phyloP scores from a whole-genome alignment of 1,139 yeast genomes.

The Pichia sp. region DNA sequence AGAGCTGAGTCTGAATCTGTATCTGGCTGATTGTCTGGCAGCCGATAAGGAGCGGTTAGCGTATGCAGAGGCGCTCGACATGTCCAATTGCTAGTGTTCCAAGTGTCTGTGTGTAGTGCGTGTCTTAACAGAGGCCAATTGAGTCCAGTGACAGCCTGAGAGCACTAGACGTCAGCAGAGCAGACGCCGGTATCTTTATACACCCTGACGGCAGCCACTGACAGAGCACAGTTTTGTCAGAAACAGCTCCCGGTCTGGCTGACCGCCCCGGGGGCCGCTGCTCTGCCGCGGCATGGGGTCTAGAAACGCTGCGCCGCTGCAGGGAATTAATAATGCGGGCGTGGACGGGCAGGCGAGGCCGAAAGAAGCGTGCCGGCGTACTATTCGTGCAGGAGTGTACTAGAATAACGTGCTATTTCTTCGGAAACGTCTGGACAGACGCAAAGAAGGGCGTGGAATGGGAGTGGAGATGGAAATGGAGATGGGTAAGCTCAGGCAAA shows the following conservation, averaged over 20 bases:
- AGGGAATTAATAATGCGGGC: not conserved
- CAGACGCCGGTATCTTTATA: not conserved
- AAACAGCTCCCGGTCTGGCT: not conserved
- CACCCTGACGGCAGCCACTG: not conserved
- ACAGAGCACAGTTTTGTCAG: not conserved
- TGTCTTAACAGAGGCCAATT: too few relatives aligned
- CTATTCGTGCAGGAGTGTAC: not conserved
- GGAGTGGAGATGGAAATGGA: not conserved
- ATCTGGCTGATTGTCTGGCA: conserved; percentile 1
- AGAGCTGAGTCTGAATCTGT: conserved; percentile 4
- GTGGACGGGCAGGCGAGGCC: not conserved
- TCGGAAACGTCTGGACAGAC: not conserved
- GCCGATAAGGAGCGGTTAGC: conserved; percentile 5
- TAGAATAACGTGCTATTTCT: not conserved
- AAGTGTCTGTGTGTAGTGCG: too few relatives aligned
- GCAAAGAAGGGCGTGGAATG: not conserved
- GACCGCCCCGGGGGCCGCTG: not conserved
- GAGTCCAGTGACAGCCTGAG: too few relatives aligned
- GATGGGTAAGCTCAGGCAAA: too few relatives aligned
- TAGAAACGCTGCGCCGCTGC: not conserved
- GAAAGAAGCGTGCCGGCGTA: not conserved
- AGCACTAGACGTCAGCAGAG: too few relatives aligned
- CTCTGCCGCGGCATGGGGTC: not conserved
- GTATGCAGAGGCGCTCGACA: not conserved
- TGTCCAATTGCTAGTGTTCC: not conserved